Base-by-base conservation (phyloP, 106 monocot genomes). In the Dendrobium huoshanense region DNA sequence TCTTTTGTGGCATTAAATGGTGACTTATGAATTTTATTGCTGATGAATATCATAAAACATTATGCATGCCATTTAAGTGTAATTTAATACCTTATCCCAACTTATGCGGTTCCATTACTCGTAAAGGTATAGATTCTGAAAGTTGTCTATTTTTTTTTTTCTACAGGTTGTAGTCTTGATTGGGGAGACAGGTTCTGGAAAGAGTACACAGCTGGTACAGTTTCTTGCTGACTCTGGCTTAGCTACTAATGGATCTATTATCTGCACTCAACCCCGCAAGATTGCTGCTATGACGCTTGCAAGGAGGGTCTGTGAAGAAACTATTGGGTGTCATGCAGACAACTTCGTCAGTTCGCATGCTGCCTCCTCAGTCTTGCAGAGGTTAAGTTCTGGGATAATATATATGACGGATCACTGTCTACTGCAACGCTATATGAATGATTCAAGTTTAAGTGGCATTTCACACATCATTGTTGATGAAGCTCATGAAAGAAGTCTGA, bases 401-500 rank as follows among this genome's bases (percentile, higher is more conserved):
- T 99, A 90, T 79, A 93, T 86, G 79, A 99, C 99, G 22, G 99
- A 99, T 56, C 85, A 95, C 80, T 99, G 87, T 79, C 87, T 99
- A 75, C 79, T 99, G 80, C 95, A 93, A 65, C 85, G 93, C 79
- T 90, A 85, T 77, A 91, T 99, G 91, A 86, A 85, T 41, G 73
- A 90, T 73, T 80, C 44, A 42, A 84, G 75, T 40, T 86, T 99
- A 37, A 31, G 43, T 77, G 89, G 88, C 25, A 86, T 95, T 77
- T 95, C 95, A 64, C 89, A 73, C 82, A 82, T 99, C 58, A 83
- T 99, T 80, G 79, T 99, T 24, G 99, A 99, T 85, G 99, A 99
- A 87, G 99, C 93, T 65, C 99, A 99, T 93, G 99, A 99, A 80
- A 91, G 99, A 83, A 99, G 90, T 87, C 83, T 99, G 86, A 95